Evolutionary conservation across 1,284 basidiomycete species (phyloP).

Genomic region (Heliocybe sulcata): DNA sequence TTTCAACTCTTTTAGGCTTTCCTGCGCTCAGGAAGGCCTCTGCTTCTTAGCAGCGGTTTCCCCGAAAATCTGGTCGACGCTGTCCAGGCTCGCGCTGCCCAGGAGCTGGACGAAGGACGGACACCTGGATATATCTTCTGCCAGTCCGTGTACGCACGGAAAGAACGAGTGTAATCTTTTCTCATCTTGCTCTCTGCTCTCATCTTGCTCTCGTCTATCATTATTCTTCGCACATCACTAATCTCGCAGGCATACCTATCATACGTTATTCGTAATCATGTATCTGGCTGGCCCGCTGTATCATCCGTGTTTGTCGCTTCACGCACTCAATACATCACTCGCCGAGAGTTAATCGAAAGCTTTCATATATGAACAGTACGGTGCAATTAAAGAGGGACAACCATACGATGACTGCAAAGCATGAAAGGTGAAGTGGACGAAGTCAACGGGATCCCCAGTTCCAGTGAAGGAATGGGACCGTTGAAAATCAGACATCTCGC

Average conservation of each 20-base stretch:
- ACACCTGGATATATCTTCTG: conserved; percentile 43
- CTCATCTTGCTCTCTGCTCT: background rate
- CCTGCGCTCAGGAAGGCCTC: conserved; percentile 53
- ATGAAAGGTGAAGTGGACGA: background rate
- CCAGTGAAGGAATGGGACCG: background rate
- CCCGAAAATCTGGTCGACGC: conserved; percentile 41
- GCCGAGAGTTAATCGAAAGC: background rate
- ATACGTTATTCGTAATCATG: background rate
- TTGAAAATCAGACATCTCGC: background rate
- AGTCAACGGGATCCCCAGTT: background rate
- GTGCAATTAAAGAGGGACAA: conserved; percentile 3
- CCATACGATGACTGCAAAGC: conserved; percentile 1
- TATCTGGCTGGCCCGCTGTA: background rate
- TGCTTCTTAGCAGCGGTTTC: conserved; percentile 57
- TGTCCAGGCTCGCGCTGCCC: conserved; percentile 38
- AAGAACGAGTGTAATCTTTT: background rate
- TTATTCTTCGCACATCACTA: conserved; percentile 1
- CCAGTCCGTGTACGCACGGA: conserved; percentile 50
- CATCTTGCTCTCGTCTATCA: conserved; percentile 1
- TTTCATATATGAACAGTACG: conserved; percentile 3
- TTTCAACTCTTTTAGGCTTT: conserved; percentile 41
- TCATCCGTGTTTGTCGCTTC: background rate
- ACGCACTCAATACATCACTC: background rate
- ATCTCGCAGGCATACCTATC: background rate
- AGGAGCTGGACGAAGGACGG: conserved; percentile 43